Base-by-base conservation (phyloP, 164 flowering plant species). In the Macadamia integrifolia region DNA sequence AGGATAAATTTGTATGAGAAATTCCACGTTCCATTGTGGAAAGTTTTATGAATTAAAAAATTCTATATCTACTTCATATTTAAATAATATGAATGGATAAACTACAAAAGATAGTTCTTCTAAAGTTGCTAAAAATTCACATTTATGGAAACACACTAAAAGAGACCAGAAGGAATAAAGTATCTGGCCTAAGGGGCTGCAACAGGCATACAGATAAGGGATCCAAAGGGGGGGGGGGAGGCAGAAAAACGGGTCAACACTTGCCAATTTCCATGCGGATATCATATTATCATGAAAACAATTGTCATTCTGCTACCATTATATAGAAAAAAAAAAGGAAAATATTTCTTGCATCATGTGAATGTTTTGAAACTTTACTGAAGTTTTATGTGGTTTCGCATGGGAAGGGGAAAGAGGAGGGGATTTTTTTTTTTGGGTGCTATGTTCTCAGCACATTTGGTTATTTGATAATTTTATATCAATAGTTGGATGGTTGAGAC, bases 1-100 rank as follows among this genome's bases (percentile, higher is more conserved):
- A 75, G 53, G 74, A 65, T 29, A 64, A 57, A 3, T 23, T 59
- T 46, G 66, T 23, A 69, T 57, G 76, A 50, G 75, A 67, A 56
- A 59, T 44, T 61, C 15, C 11, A 12, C 17, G 17, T 42, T 60
- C 59, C 6, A 12, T 28, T n/a, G 23, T 50, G 40, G 64, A 60
- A 18, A 58, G 10, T 44, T 63, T 44, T 69, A 50, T 40, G 66
- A 13, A 29, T 30, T 6, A 58, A 42, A 40, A 66, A 50, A 28
- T 28, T 35, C 48, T 7, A 63, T 63, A 32, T 46, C 13, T 3
- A 46, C 9, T 46, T 1, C 50, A 46, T 3, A 35, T 46, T 46
- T 46, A 8, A 46, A 46, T 9, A 9, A 53, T 2, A 61, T 43
- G 18, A 61, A 69, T 23, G 64, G 30, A 53, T 18, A 23, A 40